Evolutionary conservation across 768 basidiomycete genomes (phyloP), one percentile per base, ranked within the genome.

Genomic region (Boletus speciosus): DNA sequence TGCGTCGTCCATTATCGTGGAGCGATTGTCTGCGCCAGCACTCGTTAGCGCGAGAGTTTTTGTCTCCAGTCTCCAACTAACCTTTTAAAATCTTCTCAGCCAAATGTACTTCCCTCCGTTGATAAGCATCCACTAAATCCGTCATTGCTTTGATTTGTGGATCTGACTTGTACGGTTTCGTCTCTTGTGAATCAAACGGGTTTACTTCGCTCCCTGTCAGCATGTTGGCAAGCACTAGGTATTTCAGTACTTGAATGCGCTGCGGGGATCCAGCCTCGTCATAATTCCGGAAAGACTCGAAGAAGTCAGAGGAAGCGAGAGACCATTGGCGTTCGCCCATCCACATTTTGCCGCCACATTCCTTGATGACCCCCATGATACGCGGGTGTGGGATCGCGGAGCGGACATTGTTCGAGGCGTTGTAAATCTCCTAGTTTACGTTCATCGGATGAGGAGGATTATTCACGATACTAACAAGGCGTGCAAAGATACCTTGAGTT

Each of bases 301-400:
- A 98, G 71, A 99, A 97, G 73, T 99, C 97, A 68, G 93, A 91
- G 58, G 93, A 95, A 0, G 97, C 97, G 53, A 92, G 84, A 52
- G 90, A 88, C 95, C 96, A 99, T 75, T 97, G 91, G 88, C 96
- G 90, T 79, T 98, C 97, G 54, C 92, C 93, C 97, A 99, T 98
- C 95, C 97, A 98, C 97, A 99, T 99, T 74, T 99, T 99, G 3
- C 97, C 97, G 15, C 97, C 97, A 61, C 96, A 98, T 71, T 99
- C 97, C 67, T 95, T 92, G 74, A 99, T 98, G 48, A 98, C 93
- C 40, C 96, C 97, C 89, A 98, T 95, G 65, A 98, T 98, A 31
- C 93, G 83, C 10, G 97, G 97, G 74, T 98, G 97, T 15, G 97
- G 94, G 57, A 99, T 98, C 10, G 97, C 97, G 8, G 93, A 94